A percentile compares a stretch with the other conserved stretches of the same genome.
Evolutionary conservation across 1,284 basidiomycete genomes (phyloP).

Genomic region (Trichosporon sp.): DNA sequence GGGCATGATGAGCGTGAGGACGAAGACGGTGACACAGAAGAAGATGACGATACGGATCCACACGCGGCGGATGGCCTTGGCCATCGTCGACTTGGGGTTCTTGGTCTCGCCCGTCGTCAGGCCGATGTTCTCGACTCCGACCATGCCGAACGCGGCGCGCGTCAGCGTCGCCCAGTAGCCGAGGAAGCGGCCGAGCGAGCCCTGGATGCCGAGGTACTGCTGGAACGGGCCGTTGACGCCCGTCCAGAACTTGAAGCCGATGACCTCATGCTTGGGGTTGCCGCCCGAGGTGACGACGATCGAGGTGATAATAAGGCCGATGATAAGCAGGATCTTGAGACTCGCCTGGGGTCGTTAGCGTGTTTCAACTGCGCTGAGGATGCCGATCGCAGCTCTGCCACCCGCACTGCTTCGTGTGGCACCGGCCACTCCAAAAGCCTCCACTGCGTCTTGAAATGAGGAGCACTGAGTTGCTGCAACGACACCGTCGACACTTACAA

Average conservation of each 20-base stretch:
- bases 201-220: conserved; percentile 44
- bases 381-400: background rate
- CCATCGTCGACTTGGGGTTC: conserved; percentile 69
- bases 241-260: conserved; percentile 53
- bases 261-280: conserved; percentile 45
- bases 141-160: conserved; percentile 48
- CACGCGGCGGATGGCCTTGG: conserved; percentile 69
- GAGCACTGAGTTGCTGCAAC: no score
- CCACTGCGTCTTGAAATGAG: no score
- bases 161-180: conserved; percentile 55
- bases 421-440: no score
- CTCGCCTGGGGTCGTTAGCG: conserved; percentile 49
- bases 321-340: conserved; percentile 73
- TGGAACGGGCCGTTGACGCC: conserved; percentile 51
- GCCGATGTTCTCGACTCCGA: conserved; percentile 29
- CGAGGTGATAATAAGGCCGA: conserved; percentile 55
- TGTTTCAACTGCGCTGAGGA: conserved; percentile 28
- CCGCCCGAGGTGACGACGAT: conserved; percentile 59
- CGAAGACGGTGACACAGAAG: conserved; percentile 59
- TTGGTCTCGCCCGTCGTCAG: conserved; percentile 46
- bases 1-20: conserved; percentile 74
- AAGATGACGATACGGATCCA: conserved; percentile 68
- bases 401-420: no score
- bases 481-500: background rate
- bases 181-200: conserved; percentile 51